A percentile compares a stretch with the other conserved stretches of the same genome.
Conservation (phyloP, 169 alveolate species). For the Cryptosporidium ryanae region DNA sequence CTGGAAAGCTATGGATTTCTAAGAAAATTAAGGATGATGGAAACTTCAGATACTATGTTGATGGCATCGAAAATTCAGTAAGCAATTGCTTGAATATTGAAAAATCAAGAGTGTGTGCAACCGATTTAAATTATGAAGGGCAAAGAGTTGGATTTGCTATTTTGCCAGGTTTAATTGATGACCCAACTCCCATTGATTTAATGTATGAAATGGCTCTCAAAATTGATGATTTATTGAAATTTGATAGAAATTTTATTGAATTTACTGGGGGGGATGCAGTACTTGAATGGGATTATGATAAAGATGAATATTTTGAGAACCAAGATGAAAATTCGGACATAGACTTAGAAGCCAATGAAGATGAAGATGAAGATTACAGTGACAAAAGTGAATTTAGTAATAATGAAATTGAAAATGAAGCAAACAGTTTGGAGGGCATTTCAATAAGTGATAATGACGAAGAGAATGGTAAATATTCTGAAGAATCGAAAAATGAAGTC, state of each 20-base stretch:
- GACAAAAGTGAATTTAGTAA: no score
- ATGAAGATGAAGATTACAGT: not conserved
- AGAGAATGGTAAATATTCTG: not conserved
- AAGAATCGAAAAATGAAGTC: not conserved
- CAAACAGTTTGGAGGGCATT: not conserved
- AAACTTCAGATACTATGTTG: conserved; percentile 48
- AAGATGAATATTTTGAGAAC: conserved; percentile 1
- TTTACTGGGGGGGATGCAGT: conserved; percentile 74
- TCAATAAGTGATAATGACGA: conserved; percentile 8
- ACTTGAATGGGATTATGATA: conserved; percentile 64
- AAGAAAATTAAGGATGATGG: conserved; percentile 64
- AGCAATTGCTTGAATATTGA: conserved; percentile 31
- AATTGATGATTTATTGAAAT: conserved; percentile 42
- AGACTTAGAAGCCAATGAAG: not conserved
- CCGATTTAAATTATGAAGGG: conserved; percentile 61
- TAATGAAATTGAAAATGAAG: conserved; percentile 5
- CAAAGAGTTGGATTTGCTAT: conserved; percentile 68
- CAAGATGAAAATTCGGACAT: not conserved
- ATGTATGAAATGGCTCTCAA: conserved; percentile 72
- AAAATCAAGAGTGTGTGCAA: conserved; percentile 66
- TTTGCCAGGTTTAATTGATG: conserved; percentile 44
- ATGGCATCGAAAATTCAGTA: conserved; percentile 30
- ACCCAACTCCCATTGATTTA: conserved; percentile 32
- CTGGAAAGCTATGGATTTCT: conserved; percentile 70
- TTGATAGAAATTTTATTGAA: conserved; percentile 39